Evolutionary conservation across 2,329 filamentous ascomycete genomes (phyloP).

Genomic region (Neospermospora avenae): DNA sequence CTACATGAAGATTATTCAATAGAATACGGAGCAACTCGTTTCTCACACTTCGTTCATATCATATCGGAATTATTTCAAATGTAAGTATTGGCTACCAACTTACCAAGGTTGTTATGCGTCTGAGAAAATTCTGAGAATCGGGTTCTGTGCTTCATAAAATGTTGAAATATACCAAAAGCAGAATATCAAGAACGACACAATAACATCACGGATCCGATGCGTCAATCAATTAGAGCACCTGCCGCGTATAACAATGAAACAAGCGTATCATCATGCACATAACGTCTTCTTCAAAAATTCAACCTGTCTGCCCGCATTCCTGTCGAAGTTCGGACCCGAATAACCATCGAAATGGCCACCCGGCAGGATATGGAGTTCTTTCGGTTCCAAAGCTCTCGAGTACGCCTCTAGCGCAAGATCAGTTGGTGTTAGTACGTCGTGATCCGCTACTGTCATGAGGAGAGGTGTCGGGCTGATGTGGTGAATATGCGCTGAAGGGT

Average conservation of each 20-base stretch:
- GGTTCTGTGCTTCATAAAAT: no score
- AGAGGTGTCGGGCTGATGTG: conserved; percentile 40
- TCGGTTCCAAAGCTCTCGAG: conserved; percentile 39
- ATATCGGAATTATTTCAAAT: no score
- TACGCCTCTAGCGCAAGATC: conserved; percentile 38
- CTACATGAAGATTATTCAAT: neutral
- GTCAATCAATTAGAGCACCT: no score
- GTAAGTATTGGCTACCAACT: no score
- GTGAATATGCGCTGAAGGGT: conserved; percentile 34
- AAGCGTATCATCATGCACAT: neutral
- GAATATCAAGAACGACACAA: no score
- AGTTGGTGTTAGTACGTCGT: conserved; percentile 36
- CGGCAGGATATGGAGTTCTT: conserved; percentile 37
- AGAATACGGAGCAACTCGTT: no score
- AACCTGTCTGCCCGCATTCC: conserved; percentile 38
- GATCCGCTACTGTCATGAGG: conserved; percentile 36
- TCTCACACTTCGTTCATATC: no score
- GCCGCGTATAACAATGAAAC: no score
- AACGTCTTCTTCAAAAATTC: conserved; percentile 30
- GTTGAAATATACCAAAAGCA: no score
- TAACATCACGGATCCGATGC: no score
- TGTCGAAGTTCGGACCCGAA: conserved; percentile 31
- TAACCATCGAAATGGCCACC: conserved; percentile 42
- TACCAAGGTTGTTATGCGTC: no score
- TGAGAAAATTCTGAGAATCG: no score